Conservation (phyloP, 441 rosid species). For the Pelargonium fulgidum region DNA sequence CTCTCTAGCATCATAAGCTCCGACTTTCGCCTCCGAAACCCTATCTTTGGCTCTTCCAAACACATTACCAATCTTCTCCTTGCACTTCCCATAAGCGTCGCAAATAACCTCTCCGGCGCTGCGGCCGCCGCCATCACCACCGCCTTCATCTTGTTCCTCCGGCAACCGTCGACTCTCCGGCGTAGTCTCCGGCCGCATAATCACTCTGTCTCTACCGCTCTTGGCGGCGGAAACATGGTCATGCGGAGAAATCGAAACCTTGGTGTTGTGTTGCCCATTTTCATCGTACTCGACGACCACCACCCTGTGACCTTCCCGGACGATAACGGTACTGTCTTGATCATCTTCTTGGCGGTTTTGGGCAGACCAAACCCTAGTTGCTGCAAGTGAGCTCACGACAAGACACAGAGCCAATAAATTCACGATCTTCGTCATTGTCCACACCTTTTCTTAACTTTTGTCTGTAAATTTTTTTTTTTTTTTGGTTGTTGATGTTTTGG, state of each 20-base stretch:
- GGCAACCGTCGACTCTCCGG: not conserved
- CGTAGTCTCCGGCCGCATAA: not conserved
- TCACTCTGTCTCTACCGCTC: not conserved
- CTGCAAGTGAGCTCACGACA: not conserved
- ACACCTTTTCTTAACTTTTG: not conserved
- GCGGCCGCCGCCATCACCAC: not conserved
- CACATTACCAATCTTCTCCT: constrained; percentile 33
- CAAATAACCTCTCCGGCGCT: constrained; percentile 42
- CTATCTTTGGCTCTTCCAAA: constrained; percentile 40
- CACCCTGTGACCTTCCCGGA: constrained; percentile 22
- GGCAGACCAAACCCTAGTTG: not conserved
- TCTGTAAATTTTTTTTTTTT: not conserved
- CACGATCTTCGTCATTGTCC: not conserved
- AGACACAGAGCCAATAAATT: not conserved
- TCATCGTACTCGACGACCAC: constrained; percentile 25
- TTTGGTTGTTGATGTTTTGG: too few relatives aligned
- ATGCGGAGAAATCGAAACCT: constrained; percentile 25
- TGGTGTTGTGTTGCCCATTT: constrained; percentile 22
- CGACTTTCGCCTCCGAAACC: constrained; percentile 3
- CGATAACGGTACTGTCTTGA: constrained; percentile 12
- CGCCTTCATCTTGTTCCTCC: not conserved
- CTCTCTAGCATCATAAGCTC: constrained; percentile 10
- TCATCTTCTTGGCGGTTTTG: not conserved
- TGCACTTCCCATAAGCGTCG: constrained; percentile 59
- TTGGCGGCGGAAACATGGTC: not conserved